A percentile compares a stretch with the other conserved stretches of the same genome.
phyloP scores from a whole-genome alignment of 768 basidiomycete genomes.

The Leccinellum luteum region DNA sequence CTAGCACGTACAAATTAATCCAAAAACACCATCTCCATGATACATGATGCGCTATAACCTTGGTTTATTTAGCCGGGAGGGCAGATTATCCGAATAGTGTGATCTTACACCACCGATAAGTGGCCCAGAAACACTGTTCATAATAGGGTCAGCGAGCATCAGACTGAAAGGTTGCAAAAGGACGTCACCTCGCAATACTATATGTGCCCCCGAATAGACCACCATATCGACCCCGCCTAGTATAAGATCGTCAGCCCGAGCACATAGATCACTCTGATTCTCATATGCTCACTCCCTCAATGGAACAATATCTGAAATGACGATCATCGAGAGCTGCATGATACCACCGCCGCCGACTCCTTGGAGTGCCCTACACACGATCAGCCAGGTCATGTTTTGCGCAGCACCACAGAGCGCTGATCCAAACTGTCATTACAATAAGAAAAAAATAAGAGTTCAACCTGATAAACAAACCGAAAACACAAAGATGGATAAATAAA shows the following conservation, averaged over 20 bases:
- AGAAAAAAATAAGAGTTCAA: background rate
- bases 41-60: slow-evolving; percentile 71
- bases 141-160: background rate
- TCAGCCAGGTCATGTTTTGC: slow-evolving; percentile 74
- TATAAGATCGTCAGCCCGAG: background rate
- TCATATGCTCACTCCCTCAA: slow-evolving; percentile 58
- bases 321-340: slow-evolving; percentile 72
- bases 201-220: background rate
- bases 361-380: slow-evolving; percentile 74
- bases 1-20: background rate
- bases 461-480: slow-evolving; percentile 53
- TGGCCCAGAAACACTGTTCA: slow-evolving; percentile 63
- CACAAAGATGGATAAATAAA: slow-evolving; percentile 58
- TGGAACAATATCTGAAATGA: slow-evolving; percentile 80
- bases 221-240: background rate
- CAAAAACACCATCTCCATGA: slow-evolving; percentile 84
- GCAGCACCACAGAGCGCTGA: slow-evolving; percentile 81
- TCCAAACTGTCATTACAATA: slow-evolving; percentile 51
- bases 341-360: slow-evolving; percentile 82
- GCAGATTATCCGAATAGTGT: background rate
- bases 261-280: background rate
- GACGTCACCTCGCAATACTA: background rate
- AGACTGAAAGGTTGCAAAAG: slow-evolving; percentile 30
- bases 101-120: slow-evolving; percentile 74
- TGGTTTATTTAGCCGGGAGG: background rate